Evolutionary conservation across 805 yeast genomes (phyloP).

Genomic region (Saccharomycopsis lassenensis): DNA sequence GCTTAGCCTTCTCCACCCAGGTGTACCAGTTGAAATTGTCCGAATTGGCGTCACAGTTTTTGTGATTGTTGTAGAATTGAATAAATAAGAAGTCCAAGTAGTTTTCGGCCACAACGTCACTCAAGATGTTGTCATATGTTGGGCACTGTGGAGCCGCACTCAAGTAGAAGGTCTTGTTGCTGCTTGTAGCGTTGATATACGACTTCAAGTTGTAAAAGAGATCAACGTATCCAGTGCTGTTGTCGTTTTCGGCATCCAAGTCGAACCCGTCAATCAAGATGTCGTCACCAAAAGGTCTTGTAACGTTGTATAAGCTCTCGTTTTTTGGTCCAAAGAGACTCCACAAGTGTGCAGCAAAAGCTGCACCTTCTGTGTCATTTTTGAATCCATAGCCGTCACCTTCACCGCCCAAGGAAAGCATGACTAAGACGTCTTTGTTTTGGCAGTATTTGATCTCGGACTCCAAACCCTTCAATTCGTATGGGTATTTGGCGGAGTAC

Average conservation of each 20-base stretch:
- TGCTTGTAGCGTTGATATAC: constrained; percentile 18
- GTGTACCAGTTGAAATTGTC: constrained; percentile 39
- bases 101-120: constrained; percentile 33
- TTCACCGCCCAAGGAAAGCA: constrained; percentile 55
- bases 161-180: constrained; percentile 36
- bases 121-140: constrained; percentile 42
- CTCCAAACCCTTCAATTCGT: constrained; percentile 41
- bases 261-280: constrained; percentile 74
- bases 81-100: constrained; percentile 49
- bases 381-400: constrained; percentile 24
- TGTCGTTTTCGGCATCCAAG: constrained; percentile 65
- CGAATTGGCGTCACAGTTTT: constrained; percentile 51
- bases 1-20: constrained; percentile 42
- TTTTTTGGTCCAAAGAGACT: constrained; percentile 40
- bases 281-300: constrained; percentile 40
- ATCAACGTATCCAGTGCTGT: constrained; percentile 40
- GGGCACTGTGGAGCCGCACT: constrained; percentile 65
- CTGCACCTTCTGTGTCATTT: constrained; percentile 24
- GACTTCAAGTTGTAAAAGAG: constrained; percentile 29
- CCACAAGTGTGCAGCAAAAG: constrained; percentile 47
- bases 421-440: constrained; percentile 59
- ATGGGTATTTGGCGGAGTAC: constrained; percentile 40
- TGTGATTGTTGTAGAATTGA: constrained; percentile 57
- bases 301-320: background rate
- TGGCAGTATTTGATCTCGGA: constrained; percentile 70